phyloP scores from a whole-genome alignment of 352 stramenopile species.

The Globisporangium barbulae region DNA sequence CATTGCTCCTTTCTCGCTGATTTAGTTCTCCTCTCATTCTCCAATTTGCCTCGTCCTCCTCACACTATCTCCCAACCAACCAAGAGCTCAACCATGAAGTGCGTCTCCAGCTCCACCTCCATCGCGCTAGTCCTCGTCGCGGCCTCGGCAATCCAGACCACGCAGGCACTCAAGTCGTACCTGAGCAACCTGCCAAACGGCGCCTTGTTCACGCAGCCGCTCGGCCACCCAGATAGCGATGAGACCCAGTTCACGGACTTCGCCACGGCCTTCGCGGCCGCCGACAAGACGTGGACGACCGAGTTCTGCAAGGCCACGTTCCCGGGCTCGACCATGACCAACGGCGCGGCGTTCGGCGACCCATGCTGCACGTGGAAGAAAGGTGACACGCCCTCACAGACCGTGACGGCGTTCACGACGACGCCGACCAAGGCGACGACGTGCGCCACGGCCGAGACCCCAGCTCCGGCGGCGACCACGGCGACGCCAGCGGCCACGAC shows the following conservation, averaged over 20 bases:
- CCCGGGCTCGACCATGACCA: slow-evolving; percentile 33
- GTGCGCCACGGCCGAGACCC: background rate
- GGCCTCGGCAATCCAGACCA: slow-evolving; percentile 75
- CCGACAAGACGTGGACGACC: background rate
- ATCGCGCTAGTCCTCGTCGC: slow-evolving; percentile 75
- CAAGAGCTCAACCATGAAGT: slow-evolving; percentile 43
- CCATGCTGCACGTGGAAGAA: slow-evolving; percentile 45
- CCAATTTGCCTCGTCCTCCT: slow-evolving; percentile 8
- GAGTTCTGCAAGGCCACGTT: slow-evolving; percentile 34
- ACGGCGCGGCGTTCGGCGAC: slow-evolving; percentile 36
- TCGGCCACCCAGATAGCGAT: slow-evolving; percentile 34
- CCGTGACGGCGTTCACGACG: slow-evolving; percentile 24
- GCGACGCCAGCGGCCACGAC: slow-evolving; percentile 12
- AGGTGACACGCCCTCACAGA: slow-evolving; percentile 26
- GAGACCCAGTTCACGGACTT: slow-evolving; percentile 22
- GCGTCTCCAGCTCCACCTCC: slow-evolving; percentile 29
- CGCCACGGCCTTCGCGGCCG: background rate
- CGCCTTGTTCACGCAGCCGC: slow-evolving; percentile 24
- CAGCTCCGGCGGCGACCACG: slow-evolving; percentile 39
- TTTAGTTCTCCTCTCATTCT: slow-evolving; percentile 10
- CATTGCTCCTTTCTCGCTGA: too few relatives aligned
- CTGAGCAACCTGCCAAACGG: slow-evolving; percentile 40
- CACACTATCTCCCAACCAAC: background rate
- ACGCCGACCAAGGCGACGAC: slow-evolving; percentile 1
- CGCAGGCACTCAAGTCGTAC: slow-evolving; percentile 32